Conservation (phyloP, 306 rosid genomes). For the Acacia melanoxylon region DNA sequence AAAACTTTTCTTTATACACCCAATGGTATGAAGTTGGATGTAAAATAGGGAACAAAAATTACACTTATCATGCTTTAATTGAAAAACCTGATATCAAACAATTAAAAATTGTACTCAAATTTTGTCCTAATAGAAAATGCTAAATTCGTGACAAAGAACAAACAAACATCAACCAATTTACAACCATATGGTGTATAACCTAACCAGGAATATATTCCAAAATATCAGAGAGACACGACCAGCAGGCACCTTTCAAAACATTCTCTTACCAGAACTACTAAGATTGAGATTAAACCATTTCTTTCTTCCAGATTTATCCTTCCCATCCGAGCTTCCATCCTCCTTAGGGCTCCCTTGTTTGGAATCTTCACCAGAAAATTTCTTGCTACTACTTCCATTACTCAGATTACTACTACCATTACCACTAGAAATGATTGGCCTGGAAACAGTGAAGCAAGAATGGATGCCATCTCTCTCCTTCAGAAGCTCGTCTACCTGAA, state of each 20-base stretch:
- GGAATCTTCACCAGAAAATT: constrained; percentile 60
- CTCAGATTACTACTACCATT: constrained; percentile 53
- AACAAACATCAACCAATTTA: constrained; percentile 33
- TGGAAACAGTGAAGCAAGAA: constrained; percentile 65
- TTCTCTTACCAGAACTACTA: constrained; percentile 63
- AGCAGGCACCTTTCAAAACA: constrained; percentile 39
- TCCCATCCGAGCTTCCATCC: constrained; percentile 85
- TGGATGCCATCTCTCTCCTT: constrained; percentile 88
- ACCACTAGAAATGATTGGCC: constrained; percentile 40
- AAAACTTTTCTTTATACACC: background rate
- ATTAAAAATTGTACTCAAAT: background rate
- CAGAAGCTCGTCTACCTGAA: constrained; percentile 98
- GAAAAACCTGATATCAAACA: background rate
- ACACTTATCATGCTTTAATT: background rate
- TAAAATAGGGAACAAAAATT: background rate
- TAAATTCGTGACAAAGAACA: constrained; percentile 41
- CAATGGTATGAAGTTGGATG: background rate
- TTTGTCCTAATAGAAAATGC: background rate
- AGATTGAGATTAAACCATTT: constrained; percentile 92
- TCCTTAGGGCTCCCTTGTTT: constrained; percentile 72
- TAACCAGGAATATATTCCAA: constrained; percentile 35
- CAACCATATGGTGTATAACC: constrained; percentile 43
- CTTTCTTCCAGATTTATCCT: constrained; percentile 82
- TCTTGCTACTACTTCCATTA: constrained; percentile 87
- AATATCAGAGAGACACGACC: constrained; percentile 9